A percentile compares a stretch with the other conserved stretches of the same genome.
These are phyloP conservation scores for Eucalyptus erythrocorys DNA, from an alignment of 345 rosid genomes.

Conservation along the genomic window DNA sequence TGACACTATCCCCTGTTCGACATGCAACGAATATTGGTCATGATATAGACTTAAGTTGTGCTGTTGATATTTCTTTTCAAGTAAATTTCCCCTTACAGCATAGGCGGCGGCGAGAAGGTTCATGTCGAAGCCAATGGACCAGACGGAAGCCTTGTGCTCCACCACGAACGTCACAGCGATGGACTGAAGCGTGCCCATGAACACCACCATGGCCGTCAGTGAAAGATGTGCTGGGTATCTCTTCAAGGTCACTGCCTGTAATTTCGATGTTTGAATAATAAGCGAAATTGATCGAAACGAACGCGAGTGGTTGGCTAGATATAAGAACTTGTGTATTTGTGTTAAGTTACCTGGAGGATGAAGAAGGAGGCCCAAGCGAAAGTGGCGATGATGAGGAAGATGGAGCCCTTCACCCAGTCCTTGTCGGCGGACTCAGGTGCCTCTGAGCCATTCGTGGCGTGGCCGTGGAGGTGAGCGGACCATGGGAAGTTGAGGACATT, in stretches of 20 bases:
- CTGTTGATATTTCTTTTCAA: background rate
- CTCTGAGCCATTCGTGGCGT: background rate
- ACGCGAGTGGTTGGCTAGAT: background rate
- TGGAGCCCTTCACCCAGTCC: constrained; percentile 60
- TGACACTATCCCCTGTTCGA: constrained; percentile 33
- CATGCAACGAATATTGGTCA: background rate
- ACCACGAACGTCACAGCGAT: constrained; percentile 58
- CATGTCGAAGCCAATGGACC: constrained; percentile 81
- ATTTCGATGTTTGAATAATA: background rate
- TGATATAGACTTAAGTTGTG: background rate
- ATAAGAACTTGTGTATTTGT: background rate
- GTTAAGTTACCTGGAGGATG: constrained; percentile 48
- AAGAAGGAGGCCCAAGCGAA: constrained; percentile 84
- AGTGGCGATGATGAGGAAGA: constrained; percentile 72
- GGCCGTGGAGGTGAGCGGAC: constrained; percentile 28
- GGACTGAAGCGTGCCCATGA: constrained; percentile 77
- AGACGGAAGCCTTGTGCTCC: constrained; percentile 63
- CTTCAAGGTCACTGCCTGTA: constrained; percentile 66
- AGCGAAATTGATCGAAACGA: background rate
- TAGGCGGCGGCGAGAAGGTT: constrained; percentile 94
- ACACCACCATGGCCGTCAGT: constrained; percentile 64
- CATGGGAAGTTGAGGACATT: constrained; percentile 42
- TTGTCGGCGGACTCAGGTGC: constrained; percentile 5
- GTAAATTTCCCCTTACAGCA: constrained; percentile 26
- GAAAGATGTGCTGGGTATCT: constrained; percentile 72